Evolutionary conservation across 2,329 filamentous ascomycete species (phyloP), one percentile per base, ranked within the genome.

Genomic region (Didymosphaeria variabile): DNA sequence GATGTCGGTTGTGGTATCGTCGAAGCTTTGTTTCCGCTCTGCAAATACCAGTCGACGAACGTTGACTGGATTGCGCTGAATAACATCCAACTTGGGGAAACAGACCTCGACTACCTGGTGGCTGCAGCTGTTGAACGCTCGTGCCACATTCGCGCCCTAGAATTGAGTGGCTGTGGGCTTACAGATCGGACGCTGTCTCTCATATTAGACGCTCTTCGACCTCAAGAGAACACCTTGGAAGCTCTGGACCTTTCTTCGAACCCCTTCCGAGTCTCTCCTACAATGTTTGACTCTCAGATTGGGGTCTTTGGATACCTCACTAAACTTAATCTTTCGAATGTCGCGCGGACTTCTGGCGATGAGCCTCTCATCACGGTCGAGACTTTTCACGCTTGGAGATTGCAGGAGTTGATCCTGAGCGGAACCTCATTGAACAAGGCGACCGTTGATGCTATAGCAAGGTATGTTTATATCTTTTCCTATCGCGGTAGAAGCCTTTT

Each of bases 61-160:
- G 86, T 91, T 19, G 88, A 90, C 72, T 92, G 90, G 89, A 85
- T 92, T 56, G 83, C 86, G 23, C 77, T 92, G 60, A 91, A 88
- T 62, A 88, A 88, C 13, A 89, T 91, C 62, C 84, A 86, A 61
- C 83, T 92, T n/a, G 88, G 88, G 44, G 90, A 92, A 57, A 87
- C 87, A 0, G 90, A 92, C 75, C 79, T 91, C 56, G 90, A 91
- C 63, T 86, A 86, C 66, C 69, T 90, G 49, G 87, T 91, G 47
- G 88, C 88, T 65, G 88, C 89, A n/a, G 87, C 89, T 10, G 88
- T 89, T 1, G 87, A 90, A 62, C 83, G 85, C 65, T 81, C 81
- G 29, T 90, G 88, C 59, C 87, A 89, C 68, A 81, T 92, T 56
- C 86, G 90, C 51, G 89, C 88, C 1, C 80, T 92, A 19, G 90